Percentiles rank a stretch among this genome's conserved stretches.
phyloP scores from a whole-genome alignment of 768 basidiomycete genomes.

The Strobilomyces confusus region DNA sequence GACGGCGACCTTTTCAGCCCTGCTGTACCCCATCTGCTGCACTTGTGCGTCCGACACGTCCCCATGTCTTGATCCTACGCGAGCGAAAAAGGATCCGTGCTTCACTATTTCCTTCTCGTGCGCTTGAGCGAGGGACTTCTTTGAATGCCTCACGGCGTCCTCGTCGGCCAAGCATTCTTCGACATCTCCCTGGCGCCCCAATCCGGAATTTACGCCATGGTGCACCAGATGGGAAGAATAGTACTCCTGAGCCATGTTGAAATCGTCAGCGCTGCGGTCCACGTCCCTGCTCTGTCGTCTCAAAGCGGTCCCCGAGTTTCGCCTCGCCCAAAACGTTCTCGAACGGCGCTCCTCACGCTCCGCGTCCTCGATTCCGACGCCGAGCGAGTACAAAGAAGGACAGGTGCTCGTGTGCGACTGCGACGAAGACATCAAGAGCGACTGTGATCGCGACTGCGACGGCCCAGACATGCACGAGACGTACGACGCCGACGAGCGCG shows the following conservation, averaged over 20 bases:
- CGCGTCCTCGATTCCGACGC: constrained; percentile 22
- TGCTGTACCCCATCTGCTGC: constrained; percentile 22
- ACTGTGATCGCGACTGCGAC: constrained; percentile 17
- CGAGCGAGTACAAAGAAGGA: constrained; percentile 19
- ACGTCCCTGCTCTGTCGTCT: constrained; percentile 9
- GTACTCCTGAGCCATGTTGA: neutral
- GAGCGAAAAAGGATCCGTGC: constrained; percentile 23
- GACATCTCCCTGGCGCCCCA: neutral
- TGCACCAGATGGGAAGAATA: neutral
- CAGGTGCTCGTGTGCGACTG: constrained; percentile 13
- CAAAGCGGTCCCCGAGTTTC: constrained; percentile 7
- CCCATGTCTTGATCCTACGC: constrained; percentile 22
- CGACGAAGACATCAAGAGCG: constrained; percentile 13
- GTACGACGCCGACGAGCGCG: constrained; percentile 11
- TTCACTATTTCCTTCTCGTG: constrained; percentile 27
- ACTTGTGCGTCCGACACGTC: neutral
- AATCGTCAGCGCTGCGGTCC: neutral
- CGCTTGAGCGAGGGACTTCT: neutral
- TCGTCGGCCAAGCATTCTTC: neutral
- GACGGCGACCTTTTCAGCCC: constrained; percentile 24
- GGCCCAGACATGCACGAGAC: constrained; percentile 20
- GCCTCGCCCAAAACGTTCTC: constrained; percentile 18
- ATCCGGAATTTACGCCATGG: neutral
- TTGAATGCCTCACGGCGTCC: neutral
- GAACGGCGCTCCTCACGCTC: constrained; percentile 22